Percentiles rank a stretch among this genome's conserved stretches.
phyloP scores from a whole-genome alignment of 1,284 basidiomycete species.

The Heliocybe sulcata region DNA sequence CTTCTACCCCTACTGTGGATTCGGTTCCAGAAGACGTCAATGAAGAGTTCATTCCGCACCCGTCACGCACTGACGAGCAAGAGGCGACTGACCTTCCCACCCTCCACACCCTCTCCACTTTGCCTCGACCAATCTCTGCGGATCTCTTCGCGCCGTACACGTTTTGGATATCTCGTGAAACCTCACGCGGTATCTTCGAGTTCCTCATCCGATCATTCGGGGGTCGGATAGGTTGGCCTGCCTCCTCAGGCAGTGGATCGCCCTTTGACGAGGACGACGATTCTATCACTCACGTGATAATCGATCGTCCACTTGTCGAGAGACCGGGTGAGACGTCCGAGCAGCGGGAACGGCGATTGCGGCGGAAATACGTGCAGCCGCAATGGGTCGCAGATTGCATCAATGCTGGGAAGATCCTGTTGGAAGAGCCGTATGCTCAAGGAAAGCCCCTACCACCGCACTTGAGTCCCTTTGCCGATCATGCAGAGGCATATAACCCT shows the following conservation, averaged over 20 bases:
- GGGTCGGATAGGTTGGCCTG: constrained; percentile 85
- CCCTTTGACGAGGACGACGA: constrained; percentile 69
- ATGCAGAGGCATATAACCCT: constrained; percentile 74
- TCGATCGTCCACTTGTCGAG: constrained; percentile 76
- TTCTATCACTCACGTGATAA: constrained; percentile 92
- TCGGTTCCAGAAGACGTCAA: constrained; percentile 33
- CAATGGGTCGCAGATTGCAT: constrained; percentile 98
- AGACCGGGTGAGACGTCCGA: constrained; percentile 44
- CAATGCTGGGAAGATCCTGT: constrained; percentile 80
- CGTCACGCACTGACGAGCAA: constrained; percentile 54
- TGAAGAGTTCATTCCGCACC: constrained; percentile 65
- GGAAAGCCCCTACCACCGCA: constrained; percentile 91
- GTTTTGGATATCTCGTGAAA: constrained; percentile 95
- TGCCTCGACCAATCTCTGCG: constrained; percentile 44
- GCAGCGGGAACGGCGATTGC: constrained; percentile 55
- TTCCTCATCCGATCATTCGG: constrained; percentile 93
- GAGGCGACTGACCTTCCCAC: constrained; percentile 63
- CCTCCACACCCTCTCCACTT: constrained; percentile 63
- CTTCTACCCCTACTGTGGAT: constrained; percentile 16
- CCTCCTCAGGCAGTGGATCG: constrained; percentile 79
- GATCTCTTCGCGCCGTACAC: constrained; percentile 82
- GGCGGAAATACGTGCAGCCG: constrained; percentile 90
- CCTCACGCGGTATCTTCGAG: constrained; percentile 89
- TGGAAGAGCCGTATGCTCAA: constrained; percentile 84
- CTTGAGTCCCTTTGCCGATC: constrained; percentile 90